Evolutionary conservation across 257 asterid genomes (phyloP).

Genomic region (Verbena officinalis): DNA sequence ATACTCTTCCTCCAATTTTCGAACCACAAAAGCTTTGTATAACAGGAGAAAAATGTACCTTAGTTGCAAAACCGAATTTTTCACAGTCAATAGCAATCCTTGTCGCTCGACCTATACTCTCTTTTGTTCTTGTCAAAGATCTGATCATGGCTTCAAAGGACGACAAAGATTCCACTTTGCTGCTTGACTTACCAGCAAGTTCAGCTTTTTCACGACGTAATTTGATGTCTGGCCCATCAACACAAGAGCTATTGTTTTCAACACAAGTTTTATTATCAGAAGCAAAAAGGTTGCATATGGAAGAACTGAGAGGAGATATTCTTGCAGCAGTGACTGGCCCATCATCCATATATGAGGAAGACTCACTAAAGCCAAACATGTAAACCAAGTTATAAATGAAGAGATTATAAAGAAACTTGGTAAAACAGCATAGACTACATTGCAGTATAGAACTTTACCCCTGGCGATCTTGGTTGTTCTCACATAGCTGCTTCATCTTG

Average conservation of each 20-base stretch:
- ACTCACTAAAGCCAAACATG: conserved; percentile 36
- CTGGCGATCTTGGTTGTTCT: conserved; percentile 40
- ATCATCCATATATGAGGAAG: conserved; percentile 62
- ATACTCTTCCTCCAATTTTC: not conserved
- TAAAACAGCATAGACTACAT: not conserved
- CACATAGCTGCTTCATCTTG: conserved; percentile 36
- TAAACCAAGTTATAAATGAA: conserved; percentile 11
- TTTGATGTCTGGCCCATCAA: conserved; percentile 48
- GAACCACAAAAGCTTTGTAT: conserved; percentile 10
- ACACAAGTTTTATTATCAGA: conserved; percentile 42
- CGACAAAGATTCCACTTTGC: conserved; percentile 63
- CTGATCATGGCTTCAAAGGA: conserved; percentile 72
- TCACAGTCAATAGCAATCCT: conserved; percentile 88
- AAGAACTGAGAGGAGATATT: conserved; percentile 57
- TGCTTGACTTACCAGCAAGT: conserved; percentile 54
- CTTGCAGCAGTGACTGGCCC: conserved; percentile 52
- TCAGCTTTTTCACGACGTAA: conserved; percentile 52
- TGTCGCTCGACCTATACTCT: conserved; percentile 83
- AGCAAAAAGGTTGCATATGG: conserved; percentile 49
- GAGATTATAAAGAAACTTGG: not conserved
- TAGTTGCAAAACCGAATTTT: conserved; percentile 75
- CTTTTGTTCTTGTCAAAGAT: conserved; percentile 82
- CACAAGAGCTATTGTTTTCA: conserved; percentile 50
- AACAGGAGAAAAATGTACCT: conserved; percentile 51
- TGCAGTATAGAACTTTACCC: conserved; percentile 47